phyloP scores from a whole-genome alignment of 2,329 filamentous ascomycete genomes.

The Cordyceps javanica region DNA sequence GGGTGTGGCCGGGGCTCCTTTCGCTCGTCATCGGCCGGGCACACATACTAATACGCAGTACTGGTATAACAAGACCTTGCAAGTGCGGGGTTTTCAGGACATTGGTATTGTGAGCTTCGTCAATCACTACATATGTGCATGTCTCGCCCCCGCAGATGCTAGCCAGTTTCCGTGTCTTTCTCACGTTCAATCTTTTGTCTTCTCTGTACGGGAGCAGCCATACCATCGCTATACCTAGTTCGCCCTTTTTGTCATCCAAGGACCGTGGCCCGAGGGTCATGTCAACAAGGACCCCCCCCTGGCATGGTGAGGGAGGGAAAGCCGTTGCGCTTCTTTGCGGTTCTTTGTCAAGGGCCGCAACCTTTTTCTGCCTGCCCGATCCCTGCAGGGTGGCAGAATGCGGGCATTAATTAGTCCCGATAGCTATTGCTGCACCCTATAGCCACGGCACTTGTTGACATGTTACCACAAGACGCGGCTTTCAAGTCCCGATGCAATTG shows the following conservation, averaged over 20 bases:
- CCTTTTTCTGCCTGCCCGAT: too few species aligned
- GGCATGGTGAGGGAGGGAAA: neutral
- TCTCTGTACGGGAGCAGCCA: too few species aligned
- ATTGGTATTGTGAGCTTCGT: too few species aligned
- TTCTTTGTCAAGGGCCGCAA: too few species aligned
- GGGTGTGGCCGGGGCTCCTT: neutral
- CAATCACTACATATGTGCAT: too few species aligned
- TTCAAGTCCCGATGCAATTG: neutral
- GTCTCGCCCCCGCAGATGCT: too few species aligned
- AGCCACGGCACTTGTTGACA: too few species aligned
- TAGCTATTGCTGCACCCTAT: neutral
- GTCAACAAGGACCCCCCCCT: neutral
- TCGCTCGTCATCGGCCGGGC: neutral
- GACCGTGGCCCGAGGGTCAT: neutral
- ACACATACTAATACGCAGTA: too few species aligned
- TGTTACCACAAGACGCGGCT: neutral
- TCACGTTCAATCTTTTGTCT: too few species aligned
- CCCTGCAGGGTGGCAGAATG: neutral
- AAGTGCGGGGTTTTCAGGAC: constrained; percentile 3
- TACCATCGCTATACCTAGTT: too few species aligned
- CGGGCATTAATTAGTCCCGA: neutral
- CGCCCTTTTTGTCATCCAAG: neutral
- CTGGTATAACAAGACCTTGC: neutral
- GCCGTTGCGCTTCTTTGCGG: neutral
- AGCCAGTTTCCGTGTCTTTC: too few species aligned